Base-by-base conservation (phyloP, 768 basidiomycete species). In the Phylloporus arenicola region DNA sequence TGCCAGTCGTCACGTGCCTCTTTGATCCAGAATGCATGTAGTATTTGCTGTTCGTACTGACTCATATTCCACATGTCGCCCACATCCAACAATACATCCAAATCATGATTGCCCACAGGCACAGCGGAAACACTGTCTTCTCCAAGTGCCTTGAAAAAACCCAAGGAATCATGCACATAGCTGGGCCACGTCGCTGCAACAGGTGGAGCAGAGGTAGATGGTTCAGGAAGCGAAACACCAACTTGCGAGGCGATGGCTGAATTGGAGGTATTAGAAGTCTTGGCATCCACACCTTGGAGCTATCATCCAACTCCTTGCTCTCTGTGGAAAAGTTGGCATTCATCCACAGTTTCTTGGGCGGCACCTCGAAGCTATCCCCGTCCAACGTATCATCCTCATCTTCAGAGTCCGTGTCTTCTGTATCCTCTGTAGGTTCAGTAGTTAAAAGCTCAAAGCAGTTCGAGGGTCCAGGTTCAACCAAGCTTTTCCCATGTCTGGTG, bases 21-120 rank as follows among this genome's bases (percentile, higher is more conserved):
- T 3, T 71, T 64, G 8, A 70, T 66, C 84, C 82, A 87, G 42
- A 66, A 72, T 0, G 55, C 45, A 42, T 77, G 65, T 0, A 86
- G 61, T 2, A 52, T 58, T 10, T 57, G 39, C 2, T 85, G 75
- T 57, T 88, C 86, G 1, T 27, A 7, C 4, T 37, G 39, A 3
- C 81, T 81, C 73, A 84, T 73, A 0, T 52, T 43, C 86, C 85
- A 88, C 17, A 84, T 68, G 27, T 70, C 60, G 1, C 58, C 69
- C 0, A 59, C 43, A 0, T 41, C 44, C 3, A 79, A 63, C 12
- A 82, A 67, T 4, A 55, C 58, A 1, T 68, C 61, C 11, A 83
- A 41, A 2, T 65, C 43, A 1, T 79, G 74, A 54, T 69, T 33
- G 12, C 60, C 50, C 0, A 50, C 40, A 4, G 80, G 80, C 4